phyloP scores from a whole-genome alignment of 768 basidiomycete genomes.

The Podaxis carcinomalis region DNA sequence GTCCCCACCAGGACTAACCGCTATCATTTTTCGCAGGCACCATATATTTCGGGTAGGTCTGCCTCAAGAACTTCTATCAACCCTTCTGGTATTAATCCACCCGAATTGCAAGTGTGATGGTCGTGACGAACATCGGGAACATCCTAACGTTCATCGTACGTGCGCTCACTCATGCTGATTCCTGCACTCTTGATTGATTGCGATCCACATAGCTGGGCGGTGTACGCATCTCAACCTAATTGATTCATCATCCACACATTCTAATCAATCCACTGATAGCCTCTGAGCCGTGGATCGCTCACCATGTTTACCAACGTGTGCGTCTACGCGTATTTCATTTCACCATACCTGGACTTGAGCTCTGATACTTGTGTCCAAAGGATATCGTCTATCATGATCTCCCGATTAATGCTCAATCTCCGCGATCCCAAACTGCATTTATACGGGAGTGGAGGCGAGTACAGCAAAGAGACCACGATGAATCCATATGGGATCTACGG shows the following conservation, averaged over 20 bases:
- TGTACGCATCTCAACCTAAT: constrained; percentile 19
- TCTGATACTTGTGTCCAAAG: neutral
- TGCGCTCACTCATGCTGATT: neutral
- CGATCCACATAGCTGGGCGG: constrained; percentile 22
- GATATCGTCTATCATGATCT: neutral
- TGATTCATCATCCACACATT: neutral
- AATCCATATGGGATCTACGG: neutral
- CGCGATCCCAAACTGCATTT: neutral
- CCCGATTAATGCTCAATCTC: constrained; percentile 1
- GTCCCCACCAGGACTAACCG: neutral
- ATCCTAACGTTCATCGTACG: constrained; percentile 35
- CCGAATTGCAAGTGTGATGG: constrained; percentile 26
- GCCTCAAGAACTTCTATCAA: neutral
- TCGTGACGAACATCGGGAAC: constrained; percentile 30
- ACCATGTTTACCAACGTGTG: neutral
- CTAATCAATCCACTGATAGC: neutral
- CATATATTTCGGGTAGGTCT: constrained; percentile 33
- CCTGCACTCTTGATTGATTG: neutral
- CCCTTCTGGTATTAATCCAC: neutral
- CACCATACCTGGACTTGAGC: neutral
- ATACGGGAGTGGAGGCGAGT: neutral
- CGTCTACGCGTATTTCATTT: neutral
- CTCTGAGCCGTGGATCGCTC: neutral
- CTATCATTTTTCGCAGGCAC: constrained; percentile 22
- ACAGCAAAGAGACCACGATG: neutral